phyloP scores from a whole-genome alignment of 768 basidiomycete species.

The Gyrodon lividus region DNA sequence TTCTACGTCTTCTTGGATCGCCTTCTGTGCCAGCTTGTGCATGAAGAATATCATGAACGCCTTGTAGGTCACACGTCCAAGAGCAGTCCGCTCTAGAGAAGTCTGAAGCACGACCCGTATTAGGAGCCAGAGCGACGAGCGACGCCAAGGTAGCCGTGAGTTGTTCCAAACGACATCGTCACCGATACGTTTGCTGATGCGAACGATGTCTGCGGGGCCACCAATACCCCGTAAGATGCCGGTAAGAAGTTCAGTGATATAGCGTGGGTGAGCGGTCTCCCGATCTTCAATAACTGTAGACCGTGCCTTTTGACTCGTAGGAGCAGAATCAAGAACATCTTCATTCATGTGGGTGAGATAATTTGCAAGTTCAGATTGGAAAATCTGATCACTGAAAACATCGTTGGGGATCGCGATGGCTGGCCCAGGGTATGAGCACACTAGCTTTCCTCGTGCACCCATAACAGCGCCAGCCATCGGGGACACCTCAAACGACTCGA shows the following conservation, averaged over 20 bases:
- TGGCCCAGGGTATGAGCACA: slow-evolving; percentile 40
- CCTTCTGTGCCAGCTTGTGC: slow-evolving; percentile 12
- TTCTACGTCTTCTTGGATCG: background rate
- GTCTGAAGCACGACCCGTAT: slow-evolving; percentile 47
- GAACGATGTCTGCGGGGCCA: slow-evolving; percentile 25
- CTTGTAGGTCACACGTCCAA: slow-evolving; percentile 27
- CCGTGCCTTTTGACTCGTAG: slow-evolving; percentile 39
- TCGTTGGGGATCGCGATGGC: slow-evolving; percentile 33
- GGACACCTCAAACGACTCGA: slow-evolving; percentile 44
- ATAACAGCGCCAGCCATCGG: slow-evolving; percentile 32
- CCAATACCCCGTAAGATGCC: slow-evolving; percentile 45
- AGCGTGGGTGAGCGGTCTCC: slow-evolving; percentile 43
- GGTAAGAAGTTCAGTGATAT: slow-evolving; percentile 48
- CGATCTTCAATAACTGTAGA: slow-evolving; percentile 36
- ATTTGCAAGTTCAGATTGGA: slow-evolving; percentile 35
- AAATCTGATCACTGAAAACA: slow-evolving; percentile 26
- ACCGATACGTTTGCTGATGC: slow-evolving; percentile 42
- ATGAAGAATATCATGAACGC: slow-evolving; percentile 34
- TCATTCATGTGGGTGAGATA: slow-evolving; percentile 38
- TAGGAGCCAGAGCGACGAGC: slow-evolving; percentile 50
- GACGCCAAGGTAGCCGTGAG: slow-evolving; percentile 44
- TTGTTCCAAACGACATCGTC: slow-evolving; percentile 47
- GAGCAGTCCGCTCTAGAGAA: slow-evolving; percentile 21
- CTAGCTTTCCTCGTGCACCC: slow-evolving; percentile 35
- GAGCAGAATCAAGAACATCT: slow-evolving; percentile 33